phyloP scores from a whole-genome alignment of 2,329 filamentous ascomycete genomes.

The Colletotrichum agaves region DNA sequence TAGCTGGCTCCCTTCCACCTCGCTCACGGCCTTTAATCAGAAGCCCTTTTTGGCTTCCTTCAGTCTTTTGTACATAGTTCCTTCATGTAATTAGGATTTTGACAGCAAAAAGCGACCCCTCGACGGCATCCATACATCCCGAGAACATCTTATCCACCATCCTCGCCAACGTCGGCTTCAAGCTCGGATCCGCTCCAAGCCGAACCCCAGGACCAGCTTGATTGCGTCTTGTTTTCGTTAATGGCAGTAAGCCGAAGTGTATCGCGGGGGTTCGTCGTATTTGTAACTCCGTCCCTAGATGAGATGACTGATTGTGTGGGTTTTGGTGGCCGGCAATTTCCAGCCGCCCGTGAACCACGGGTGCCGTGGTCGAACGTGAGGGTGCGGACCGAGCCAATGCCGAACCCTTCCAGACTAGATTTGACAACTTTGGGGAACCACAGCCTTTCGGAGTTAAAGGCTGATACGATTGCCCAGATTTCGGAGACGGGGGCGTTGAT shows the following conservation, averaged over 20 bases:
- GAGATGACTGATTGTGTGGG: slow-evolving; percentile 14
- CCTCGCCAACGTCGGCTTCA: not conserved
- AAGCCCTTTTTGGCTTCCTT: not conserved
- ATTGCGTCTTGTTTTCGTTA: slow-evolving; percentile 1
- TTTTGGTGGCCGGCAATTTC: slow-evolving; percentile 13
- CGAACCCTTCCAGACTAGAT: slow-evolving; percentile 20
- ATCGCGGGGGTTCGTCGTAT: slow-evolving; percentile 13
- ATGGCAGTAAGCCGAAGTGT: slow-evolving; percentile 1
- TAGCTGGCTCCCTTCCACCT: no score
- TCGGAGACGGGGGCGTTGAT: slow-evolving; percentile 11
- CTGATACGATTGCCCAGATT: slow-evolving; percentile 22
- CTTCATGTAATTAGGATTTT: not conserved
- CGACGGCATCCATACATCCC: slow-evolving; percentile 6
- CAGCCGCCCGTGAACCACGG: slow-evolving; percentile 15
- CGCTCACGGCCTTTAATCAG: not conserved
- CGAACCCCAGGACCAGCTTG: slow-evolving; percentile 11
- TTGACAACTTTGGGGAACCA: slow-evolving; percentile 24
- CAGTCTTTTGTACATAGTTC: not conserved
- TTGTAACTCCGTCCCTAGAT: slow-evolving; percentile 13
- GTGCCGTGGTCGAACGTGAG: slow-evolving; percentile 15
- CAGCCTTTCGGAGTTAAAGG: slow-evolving; percentile 15
- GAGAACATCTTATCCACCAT: slow-evolving; percentile 17
- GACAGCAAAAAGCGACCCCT: not conserved
- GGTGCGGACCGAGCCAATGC: slow-evolving; percentile 13
- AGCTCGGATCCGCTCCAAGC: slow-evolving; percentile 20